Percentiles rank a stretch among this genome's conserved stretches.
Conservation (phyloP, 352 stramenopile genomes). For the Globisporangium cystogenes region DNA sequence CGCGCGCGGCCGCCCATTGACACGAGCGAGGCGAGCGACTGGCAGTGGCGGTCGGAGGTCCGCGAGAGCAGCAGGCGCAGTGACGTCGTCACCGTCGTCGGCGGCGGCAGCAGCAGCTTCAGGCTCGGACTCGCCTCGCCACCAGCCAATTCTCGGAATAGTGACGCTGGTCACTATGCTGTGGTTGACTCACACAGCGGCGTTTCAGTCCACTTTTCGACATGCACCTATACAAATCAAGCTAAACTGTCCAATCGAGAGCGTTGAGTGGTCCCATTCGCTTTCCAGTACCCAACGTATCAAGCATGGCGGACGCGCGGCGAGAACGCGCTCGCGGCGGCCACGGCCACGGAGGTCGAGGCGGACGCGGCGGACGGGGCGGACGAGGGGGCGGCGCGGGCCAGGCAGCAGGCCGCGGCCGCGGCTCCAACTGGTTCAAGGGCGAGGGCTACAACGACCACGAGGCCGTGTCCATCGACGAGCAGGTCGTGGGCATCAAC, state of each 20-base stretch:
- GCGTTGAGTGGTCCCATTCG: not conserved
- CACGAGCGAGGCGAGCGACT: not conserved
- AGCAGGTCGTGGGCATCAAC: conserved; percentile 54
- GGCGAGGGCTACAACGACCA: conserved; percentile 63
- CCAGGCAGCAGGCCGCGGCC: not conserved
- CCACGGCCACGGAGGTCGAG: conserved; percentile 15
- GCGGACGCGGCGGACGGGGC: conserved; percentile 17
- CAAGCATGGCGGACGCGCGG: not conserved
- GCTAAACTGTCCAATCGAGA: not conserved
- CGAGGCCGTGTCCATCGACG: conserved; percentile 50
- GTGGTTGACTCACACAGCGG: not conserved
- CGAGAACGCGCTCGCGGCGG: not conserved
- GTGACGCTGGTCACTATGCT: not conserved
- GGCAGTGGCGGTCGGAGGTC: not conserved
- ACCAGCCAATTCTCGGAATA: not conserved
- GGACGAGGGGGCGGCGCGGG: conserved; percentile 9
- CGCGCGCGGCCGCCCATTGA: conserved; percentile 9
- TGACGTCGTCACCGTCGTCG: not conserved
- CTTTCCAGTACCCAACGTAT: not conserved
- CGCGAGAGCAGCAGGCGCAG: not conserved
- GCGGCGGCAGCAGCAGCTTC: too few relatives aligned
- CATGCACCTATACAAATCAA: not conserved
- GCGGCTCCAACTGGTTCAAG: conserved; percentile 39
- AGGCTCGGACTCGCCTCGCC: not conserved
- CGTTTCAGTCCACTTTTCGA: not conserved